Conservation (phyloP, 371 early-diverging fungal species). For the Blastocladiella emersonii region DNA sequence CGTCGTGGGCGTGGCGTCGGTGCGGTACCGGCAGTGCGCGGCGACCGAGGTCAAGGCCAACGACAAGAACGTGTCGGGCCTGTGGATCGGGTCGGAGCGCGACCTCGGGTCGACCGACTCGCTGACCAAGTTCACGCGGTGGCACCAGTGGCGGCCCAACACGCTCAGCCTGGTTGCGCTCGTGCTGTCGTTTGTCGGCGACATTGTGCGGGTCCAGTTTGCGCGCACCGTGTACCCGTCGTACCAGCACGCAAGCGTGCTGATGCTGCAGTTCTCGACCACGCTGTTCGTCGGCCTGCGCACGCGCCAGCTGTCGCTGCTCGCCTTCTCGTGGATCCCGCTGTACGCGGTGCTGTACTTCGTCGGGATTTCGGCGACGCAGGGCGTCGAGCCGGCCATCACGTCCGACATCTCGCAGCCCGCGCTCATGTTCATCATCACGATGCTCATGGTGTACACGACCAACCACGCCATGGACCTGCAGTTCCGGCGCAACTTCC, state of each 20-base stretch:
- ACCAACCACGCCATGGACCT: slow-evolving; percentile 10
- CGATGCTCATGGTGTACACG: not conserved
- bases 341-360: not conserved
- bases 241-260: not conserved
- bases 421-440: not conserved
- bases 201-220: not conserved
- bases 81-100: not conserved
- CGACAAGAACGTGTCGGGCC: not conserved
- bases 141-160: slow-evolving; percentile 3
- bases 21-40: not conserved
- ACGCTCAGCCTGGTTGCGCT: not conserved
- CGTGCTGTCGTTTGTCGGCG: not conserved
- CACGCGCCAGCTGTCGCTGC: not conserved
- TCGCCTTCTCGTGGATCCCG: not conserved
- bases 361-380: not conserved
- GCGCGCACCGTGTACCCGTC: not conserved
- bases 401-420: not conserved
- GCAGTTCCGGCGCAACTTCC: slow-evolving; percentile 15
- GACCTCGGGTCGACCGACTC: not conserved
- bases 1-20: not conserved
- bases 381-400: not conserved
- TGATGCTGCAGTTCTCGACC: not conserved
- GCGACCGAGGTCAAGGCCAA: not conserved
- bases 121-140: not conserved
- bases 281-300: slow-evolving; percentile 3